Percentiles rank a stretch among this genome's conserved stretches.
Evolutionary conservation across 106 monocot species (phyloP).

Genomic region (Narthecium ossifragum): DNA sequence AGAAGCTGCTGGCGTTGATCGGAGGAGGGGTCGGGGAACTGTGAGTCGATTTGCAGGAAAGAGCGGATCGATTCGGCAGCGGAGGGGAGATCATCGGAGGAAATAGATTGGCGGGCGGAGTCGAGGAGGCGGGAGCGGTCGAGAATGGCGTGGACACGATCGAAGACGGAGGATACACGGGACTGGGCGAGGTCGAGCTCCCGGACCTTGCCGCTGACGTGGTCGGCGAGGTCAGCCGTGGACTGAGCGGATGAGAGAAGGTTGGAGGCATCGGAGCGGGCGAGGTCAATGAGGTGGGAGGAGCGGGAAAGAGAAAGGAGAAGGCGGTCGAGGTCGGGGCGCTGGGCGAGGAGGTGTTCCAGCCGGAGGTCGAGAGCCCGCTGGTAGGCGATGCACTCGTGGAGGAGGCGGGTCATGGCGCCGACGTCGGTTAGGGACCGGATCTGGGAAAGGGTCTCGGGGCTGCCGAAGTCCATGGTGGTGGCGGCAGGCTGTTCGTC

Average conservation of each 20-base stretch:
- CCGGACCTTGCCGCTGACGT: conserved; percentile 60
- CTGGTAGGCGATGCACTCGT: conserved; percentile 96
- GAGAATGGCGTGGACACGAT: conserved; percentile 58
- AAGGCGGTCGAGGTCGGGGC: conserved; percentile 78
- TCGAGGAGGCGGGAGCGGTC: conserved; percentile 58
- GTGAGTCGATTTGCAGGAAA: conserved; percentile 73
- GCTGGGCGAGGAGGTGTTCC: conserved; percentile 69
- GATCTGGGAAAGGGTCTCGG: conserved; percentile 49
- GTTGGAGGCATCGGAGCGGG: conserved; percentile 47
- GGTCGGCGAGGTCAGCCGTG: conserved; percentile 56
- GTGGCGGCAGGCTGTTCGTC: conserved; percentile 7
- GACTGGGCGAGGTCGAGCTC: conserved; percentile 81
- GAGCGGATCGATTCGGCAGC: conserved; percentile 48
- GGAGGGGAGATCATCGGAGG: conserved; percentile 54
- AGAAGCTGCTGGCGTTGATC: conserved; percentile 69
- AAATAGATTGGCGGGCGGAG: conserved; percentile 36
- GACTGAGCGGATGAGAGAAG: conserved; percentile 59
- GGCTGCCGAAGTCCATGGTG: conserved; percentile 51
- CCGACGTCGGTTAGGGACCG: conserved; percentile 77
- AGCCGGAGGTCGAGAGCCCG: conserved; percentile 66
- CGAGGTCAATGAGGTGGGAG: conserved; percentile 54
- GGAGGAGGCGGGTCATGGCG: conserved; percentile 85
- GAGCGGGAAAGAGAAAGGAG: conserved; percentile 52
- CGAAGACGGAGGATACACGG: conserved; percentile 42
- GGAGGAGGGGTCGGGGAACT: conserved; percentile 33